Conservation (phyloP, 768 basidiomycete genomes). For the Mrakia gelida region DNA sequence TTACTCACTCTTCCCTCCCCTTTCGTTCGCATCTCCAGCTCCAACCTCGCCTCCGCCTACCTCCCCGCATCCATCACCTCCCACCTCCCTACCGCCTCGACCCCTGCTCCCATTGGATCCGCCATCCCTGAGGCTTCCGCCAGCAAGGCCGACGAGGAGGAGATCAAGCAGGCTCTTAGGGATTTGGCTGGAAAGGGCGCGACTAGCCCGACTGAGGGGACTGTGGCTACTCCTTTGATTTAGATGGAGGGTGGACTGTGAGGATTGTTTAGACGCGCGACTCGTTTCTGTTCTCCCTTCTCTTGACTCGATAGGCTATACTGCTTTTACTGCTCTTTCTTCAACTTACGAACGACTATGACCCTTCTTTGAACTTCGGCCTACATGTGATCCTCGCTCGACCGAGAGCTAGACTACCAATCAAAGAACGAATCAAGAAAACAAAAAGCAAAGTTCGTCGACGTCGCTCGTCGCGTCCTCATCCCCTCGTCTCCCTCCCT, state of each 20-base stretch:
- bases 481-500: no score
- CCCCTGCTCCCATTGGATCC: slow-evolving; percentile 1
- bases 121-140: slow-evolving; percentile 15
- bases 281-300: no score
- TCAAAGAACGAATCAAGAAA: no score
- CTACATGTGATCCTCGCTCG: no score
- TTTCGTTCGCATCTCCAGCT: not conserved
- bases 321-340: not conserved
- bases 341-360: not conserved
- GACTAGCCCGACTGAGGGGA: not conserved
- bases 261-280: no score
- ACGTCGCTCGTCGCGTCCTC: no score
- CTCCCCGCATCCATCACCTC: slow-evolving; percentile 22
- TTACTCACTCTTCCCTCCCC: not conserved
- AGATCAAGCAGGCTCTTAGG: slow-evolving; percentile 22
- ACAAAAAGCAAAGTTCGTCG: no score
- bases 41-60: slow-evolving; percentile 10
- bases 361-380: not conserved
- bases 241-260: no score
- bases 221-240: not conserved
- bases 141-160: slow-evolving; percentile 2
- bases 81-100: slow-evolving; percentile 1
- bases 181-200: slow-evolving; percentile 10
- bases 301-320: no score
- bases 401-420: no score